phyloP scores from a whole-genome alignment of 805 yeast species.

The Saccharomycopsis oosterbeekiorum region DNA sequence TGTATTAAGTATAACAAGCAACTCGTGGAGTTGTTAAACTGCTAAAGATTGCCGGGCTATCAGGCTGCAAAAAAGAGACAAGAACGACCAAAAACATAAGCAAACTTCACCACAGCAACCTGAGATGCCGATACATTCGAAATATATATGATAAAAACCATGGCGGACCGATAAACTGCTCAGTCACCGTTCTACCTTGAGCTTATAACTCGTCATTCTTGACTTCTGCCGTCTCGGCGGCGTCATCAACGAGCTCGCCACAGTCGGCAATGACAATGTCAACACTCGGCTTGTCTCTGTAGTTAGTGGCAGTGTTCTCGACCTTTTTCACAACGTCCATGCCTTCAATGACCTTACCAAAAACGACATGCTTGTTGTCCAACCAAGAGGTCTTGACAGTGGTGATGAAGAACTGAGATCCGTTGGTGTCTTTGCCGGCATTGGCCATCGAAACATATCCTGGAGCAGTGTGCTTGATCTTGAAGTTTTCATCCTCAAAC shows the following conservation, averaged over 20 bases:
- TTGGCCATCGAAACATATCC: slow-evolving; percentile 73
- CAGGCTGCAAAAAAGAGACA: too few relatives aligned
- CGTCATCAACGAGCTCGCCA: slow-evolving; percentile 45
- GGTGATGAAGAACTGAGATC: slow-evolving; percentile 92
- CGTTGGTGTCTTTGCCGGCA: slow-evolving; percentile 73
- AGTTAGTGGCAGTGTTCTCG: slow-evolving; percentile 60
- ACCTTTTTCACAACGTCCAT: slow-evolving; percentile 69
- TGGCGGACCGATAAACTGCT: too few relatives aligned
- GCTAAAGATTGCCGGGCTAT: too few relatives aligned
- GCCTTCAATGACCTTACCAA: slow-evolving; percentile 89
- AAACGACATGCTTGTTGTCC: slow-evolving; percentile 91
- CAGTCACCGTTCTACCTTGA: too few relatives aligned
- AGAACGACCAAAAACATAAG: too few relatives aligned
- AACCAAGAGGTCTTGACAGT: slow-evolving; percentile 88
- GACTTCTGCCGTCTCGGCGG: not conserved
- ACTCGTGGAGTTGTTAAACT: too few relatives aligned
- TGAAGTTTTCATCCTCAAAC: slow-evolving; percentile 62
- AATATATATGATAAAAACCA: too few relatives aligned
- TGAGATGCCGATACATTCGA: not conserved
- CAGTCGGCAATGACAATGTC: slow-evolving; percentile 55
- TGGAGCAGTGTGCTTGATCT: slow-evolving; percentile 56
- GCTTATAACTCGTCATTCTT: slow-evolving; percentile 14
- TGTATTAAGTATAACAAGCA: too few relatives aligned
- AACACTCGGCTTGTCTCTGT: slow-evolving; percentile 63
- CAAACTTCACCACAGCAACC: too few relatives aligned